These are phyloP conservation scores for Pneumocystis canis DNA, from an alignment of 1,139 yeast genomes.

Conservation along the genomic window DNA sequence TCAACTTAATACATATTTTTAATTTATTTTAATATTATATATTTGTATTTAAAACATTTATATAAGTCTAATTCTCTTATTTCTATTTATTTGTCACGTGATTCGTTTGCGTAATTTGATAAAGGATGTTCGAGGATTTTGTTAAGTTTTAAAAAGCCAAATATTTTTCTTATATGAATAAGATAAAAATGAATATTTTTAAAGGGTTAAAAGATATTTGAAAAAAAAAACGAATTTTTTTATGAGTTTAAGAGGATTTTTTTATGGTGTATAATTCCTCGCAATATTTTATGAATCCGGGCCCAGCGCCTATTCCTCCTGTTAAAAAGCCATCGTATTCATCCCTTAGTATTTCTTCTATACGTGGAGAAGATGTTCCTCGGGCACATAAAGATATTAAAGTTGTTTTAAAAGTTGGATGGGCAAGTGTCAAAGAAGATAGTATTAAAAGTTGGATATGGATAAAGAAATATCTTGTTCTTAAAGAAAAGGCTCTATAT, in stretches of 20 bases:
- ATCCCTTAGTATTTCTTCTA: background rate
- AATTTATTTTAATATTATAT: background rate
- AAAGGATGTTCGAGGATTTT: no score
- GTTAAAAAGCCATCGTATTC: background rate
- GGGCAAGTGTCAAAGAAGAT: conserved; percentile 88
- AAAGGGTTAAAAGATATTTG: background rate
- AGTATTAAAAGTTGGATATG: conserved; percentile 64
- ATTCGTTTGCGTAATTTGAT: no score
- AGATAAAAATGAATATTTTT: no score
- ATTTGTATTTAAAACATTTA: background rate
- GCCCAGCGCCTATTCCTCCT: background rate
- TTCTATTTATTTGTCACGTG: no score
- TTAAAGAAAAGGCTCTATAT: conserved; percentile 60
- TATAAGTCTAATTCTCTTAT: background rate
- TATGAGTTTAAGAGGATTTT: background rate
- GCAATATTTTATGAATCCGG: conserved; percentile 10
- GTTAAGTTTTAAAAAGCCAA: no score
- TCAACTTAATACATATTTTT: background rate
- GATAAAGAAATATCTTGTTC: conserved; percentile 73
- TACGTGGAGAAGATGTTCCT: background rate
- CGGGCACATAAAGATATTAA: conserved; percentile 3
- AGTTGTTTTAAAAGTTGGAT: conserved; percentile 37
- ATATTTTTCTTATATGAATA: no score
- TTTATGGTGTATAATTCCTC: background rate
- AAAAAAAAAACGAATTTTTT: background rate